phyloP scores from a whole-genome alignment of 352 stramenopile genomes.

The Phytophthora hybrid region DNA sequence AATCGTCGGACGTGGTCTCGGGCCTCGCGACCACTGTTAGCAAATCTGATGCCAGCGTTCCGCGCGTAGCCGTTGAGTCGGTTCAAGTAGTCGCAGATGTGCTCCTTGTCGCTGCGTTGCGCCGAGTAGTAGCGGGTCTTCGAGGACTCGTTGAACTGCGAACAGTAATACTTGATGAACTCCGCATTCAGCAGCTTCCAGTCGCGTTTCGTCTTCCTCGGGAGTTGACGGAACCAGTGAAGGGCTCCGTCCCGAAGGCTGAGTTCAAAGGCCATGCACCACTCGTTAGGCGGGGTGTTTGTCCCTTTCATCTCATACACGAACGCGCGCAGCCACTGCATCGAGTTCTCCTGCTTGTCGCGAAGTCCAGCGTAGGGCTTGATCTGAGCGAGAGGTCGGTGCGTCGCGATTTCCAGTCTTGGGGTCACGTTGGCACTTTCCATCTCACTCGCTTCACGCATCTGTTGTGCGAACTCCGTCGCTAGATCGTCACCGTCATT shows the following conservation, averaged over 20 bases:
- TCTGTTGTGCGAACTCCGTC: background rate
- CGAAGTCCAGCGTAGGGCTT: background rate
- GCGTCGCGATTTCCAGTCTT: background rate
- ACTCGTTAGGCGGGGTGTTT: too few relatives aligned
- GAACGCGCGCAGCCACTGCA: constrained; percentile 11
- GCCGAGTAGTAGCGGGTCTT: background rate
- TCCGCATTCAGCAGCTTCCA: background rate
- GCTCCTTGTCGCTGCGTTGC: background rate
- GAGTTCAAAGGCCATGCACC: too few relatives aligned
- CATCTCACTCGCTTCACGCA: background rate
- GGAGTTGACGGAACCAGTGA: constrained; percentile 1
- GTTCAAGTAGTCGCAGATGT: constrained; percentile 5
- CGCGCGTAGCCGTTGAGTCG: background rate
- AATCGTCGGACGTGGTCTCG: too few relatives aligned
- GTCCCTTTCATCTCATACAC: background rate
- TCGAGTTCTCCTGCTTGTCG: constrained; percentile 10
- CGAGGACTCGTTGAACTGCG: background rate
- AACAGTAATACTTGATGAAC: constrained; percentile 3
- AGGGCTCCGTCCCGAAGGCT: background rate
- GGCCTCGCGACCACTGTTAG: background rate
- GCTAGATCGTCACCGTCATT: background rate
- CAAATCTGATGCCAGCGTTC: background rate
- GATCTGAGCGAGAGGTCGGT: background rate
- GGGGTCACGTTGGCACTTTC: background rate
- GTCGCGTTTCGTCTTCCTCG: background rate